phyloP scores from a whole-genome alignment of 2,329 filamentous ascomycete species.

The Alternaria rosae region DNA sequence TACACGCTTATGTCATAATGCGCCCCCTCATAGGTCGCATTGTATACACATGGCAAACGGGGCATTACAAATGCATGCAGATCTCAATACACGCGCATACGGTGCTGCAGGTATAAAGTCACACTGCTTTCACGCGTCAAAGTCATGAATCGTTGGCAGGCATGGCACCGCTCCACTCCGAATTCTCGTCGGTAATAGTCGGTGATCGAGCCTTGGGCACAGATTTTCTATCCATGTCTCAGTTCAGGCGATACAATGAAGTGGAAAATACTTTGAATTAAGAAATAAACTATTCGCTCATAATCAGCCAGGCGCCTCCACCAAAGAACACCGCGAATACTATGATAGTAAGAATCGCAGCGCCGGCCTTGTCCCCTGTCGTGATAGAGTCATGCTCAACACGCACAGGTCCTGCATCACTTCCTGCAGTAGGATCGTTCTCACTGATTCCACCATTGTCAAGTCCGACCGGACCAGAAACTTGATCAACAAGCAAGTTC shows the following conservation, averaged over 20 bases:
- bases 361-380: conserved; percentile 70
- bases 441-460: conserved; percentile 60
- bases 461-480: conserved; percentile 53
- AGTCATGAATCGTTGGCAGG: too few species aligned
- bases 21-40: neutral
- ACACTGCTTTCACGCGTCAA: neutral
- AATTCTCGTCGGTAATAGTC: neutral
- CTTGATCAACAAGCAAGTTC: conserved; percentile 50
- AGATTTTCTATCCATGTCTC: neutral
- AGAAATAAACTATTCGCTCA: conserved; percentile 14
- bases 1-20: neutral
- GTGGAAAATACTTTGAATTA: neutral
- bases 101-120: neutral
- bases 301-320: conserved; percentile 61
- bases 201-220: neutral
- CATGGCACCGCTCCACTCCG: neutral
- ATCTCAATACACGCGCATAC: neutral
- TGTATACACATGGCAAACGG: neutral
- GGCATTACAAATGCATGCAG: neutral
- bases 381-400: conserved; percentile 52
- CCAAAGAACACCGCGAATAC: conserved; percentile 62
- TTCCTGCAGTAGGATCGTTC: conserved; percentile 54
- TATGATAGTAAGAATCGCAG: conserved; percentile 68
- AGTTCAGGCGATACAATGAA: neutral
- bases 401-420: conserved; percentile 34